Conservation (phyloP, 345 rosid genomes). For the Balakata baccata region DNA sequence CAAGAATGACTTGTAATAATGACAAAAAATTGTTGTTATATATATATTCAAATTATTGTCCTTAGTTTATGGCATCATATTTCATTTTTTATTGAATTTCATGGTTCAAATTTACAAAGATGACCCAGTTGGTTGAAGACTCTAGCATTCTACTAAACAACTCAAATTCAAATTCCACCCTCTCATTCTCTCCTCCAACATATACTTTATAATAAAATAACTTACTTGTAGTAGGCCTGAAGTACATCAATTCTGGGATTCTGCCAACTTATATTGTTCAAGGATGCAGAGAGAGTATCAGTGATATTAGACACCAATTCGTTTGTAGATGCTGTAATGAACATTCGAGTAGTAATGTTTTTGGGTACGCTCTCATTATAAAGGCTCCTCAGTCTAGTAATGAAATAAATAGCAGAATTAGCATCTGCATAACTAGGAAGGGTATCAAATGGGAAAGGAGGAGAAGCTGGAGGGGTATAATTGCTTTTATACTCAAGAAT, state of each 20-base stretch:
- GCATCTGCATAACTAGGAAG: conserved; percentile 26
- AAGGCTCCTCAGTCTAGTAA: background rate
- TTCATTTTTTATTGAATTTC: no score
- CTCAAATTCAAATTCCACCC: no score
- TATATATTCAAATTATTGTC: no score
- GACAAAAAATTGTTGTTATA: no score
- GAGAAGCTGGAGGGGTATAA: conserved; percentile 21
- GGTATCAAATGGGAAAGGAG: conserved; percentile 19
- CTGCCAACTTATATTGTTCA: conserved; percentile 43
- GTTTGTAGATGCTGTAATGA: background rate
- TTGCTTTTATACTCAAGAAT: conserved; percentile 56
- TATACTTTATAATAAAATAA: background rate
- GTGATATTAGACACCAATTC: background rate
- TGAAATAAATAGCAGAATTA: conserved; percentile 20
- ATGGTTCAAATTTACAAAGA: no score
- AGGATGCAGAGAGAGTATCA: conserved; percentile 28
- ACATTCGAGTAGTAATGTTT: conserved; percentile 12
- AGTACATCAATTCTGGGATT: conserved; percentile 27
- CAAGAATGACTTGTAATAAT: no score
- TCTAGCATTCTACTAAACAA: no score
- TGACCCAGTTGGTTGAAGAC: no score
- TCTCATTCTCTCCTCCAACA: background rate
- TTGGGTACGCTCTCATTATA: conserved; percentile 16
- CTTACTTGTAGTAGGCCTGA: conserved; percentile 10
- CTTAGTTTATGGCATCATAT: no score